These are phyloP conservation scores for Yarrowia galli DNA, from an alignment of 1,139 yeast genomes.

Conservation along the genomic window DNA sequence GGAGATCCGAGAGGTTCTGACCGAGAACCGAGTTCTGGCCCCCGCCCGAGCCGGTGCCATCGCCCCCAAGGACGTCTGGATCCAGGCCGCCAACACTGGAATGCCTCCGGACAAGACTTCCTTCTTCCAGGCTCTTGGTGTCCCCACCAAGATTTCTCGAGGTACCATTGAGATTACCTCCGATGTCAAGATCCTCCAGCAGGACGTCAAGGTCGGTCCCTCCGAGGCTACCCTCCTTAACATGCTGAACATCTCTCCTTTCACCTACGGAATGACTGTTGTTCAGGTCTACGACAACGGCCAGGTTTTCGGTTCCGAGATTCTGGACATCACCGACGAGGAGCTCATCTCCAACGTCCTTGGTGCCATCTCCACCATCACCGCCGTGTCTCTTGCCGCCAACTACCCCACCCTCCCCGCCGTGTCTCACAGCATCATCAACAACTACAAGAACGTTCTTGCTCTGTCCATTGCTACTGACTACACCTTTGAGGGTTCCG, in stretches of 20 bases:
- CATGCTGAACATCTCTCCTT: slow-evolving; percentile 99
- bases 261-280: slow-evolving; percentile 97
- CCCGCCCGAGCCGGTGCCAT: slow-evolving; percentile 99
- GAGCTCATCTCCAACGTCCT: slow-evolving; percentile 93
- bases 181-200: slow-evolving; percentile 93
- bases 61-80: slow-evolving; percentile 97
- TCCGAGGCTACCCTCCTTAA: slow-evolving; percentile 98
- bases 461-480: slow-evolving; percentile 98
- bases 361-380: slow-evolving; percentile 90
- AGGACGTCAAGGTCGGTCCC: slow-evolving; percentile 92
- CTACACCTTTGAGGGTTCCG: slow-evolving; percentile 99
- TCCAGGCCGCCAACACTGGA: slow-evolving; percentile 99
- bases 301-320: slow-evolving; percentile 94
- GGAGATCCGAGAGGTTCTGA: slow-evolving; percentile 84
- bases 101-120: slow-evolving; percentile 99
- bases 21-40: slow-evolving; percentile 97
- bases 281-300: slow-evolving; percentile 98
- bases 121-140: slow-evolving; percentile 99
- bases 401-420: slow-evolving; percentile 99
- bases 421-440: slow-evolving; percentile 98
- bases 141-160: slow-evolving; percentile 99
- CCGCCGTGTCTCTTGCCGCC: slow-evolving; percentile 95
- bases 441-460: slow-evolving; percentile 98
- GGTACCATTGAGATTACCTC: slow-evolving; percentile 99
- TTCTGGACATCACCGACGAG: slow-evolving; percentile 98